phyloP scores from a whole-genome alignment of 495 filamentous ascomycete species.

The Talaromyces stipitatus region DNA sequence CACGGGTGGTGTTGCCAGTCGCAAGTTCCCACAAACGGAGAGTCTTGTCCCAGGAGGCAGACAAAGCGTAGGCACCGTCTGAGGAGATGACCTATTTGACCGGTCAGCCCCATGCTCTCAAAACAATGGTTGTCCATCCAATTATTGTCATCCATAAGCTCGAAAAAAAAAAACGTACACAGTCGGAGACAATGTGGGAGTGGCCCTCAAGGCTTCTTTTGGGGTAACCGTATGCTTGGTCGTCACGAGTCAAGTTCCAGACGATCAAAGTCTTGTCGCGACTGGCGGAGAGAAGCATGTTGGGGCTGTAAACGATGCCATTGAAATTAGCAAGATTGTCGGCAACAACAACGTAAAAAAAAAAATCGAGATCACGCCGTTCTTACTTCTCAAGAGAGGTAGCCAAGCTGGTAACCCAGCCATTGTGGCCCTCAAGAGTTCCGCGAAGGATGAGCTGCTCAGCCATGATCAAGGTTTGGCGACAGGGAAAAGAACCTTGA shows the following conservation, averaged over 20 bases:
- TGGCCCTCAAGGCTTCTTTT: slow-evolving; percentile 98
- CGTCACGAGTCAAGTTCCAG: slow-evolving; percentile 99
- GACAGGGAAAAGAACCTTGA: slow-evolving; percentile 36
- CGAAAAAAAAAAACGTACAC: slow-evolving; percentile 57
- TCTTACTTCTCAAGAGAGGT: slow-evolving; percentile 98
- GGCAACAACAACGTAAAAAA: slow-evolving; percentile 13
- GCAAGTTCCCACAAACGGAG: slow-evolving; percentile 99
- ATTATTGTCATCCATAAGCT: slow-evolving; percentile 12
- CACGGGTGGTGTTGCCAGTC: slow-evolving; percentile 89
- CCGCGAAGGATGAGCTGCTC: slow-evolving; percentile 97
- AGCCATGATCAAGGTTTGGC: slow-evolving; percentile 59
- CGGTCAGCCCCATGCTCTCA: slow-evolving; percentile 38
- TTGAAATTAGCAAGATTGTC: slow-evolving; percentile 19
- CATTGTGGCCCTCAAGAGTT: slow-evolving; percentile 92
- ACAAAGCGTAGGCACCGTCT: slow-evolving; percentile 98
- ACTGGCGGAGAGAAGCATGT: slow-evolving; percentile 97
- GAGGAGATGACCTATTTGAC: slow-evolving; percentile 89
- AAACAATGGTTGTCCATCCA: slow-evolving; percentile 4
- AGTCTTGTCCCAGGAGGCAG: slow-evolving; percentile 99
- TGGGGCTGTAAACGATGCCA: slow-evolving; percentile 60
- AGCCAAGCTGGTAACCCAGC: slow-evolving; percentile 71
- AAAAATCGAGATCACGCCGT: slow-evolving; percentile 14
- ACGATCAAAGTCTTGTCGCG: slow-evolving; percentile 99
- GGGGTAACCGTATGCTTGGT: slow-evolving; percentile 93
- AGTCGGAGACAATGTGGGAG: slow-evolving; percentile 99